Evolutionary conservation across 306 rosid species (phyloP), one percentile per base, ranked within the genome.

Genomic region (Quercus cerris): DNA sequence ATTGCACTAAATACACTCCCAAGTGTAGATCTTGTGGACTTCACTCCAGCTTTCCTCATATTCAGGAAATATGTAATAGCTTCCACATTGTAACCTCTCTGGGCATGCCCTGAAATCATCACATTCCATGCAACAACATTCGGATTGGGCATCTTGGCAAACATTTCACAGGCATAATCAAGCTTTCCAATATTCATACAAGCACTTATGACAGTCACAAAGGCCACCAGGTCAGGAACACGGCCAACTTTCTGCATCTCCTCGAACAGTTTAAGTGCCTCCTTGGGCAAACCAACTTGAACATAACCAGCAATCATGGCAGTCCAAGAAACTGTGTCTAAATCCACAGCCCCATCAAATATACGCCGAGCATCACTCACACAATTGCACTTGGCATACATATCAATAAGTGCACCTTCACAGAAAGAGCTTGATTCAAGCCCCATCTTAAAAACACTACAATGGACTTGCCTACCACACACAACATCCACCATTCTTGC

Each of bases 81-180:
- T 57, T 88, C 83, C 33, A 27, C 57, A 51, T 81, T 81, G 68
- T 5, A 78, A 35, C 91, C 97, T 70, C 77, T 90, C 85, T 88
- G 82, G 31, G 89, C 90, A 90, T 89, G 93, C 85, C 90, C 94
- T 31, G 97, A 92, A 84, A 93, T 93, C 93, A 93, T 93, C 76
- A 88, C 88, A 77, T 93, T 93, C 95, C 95, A 93, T 3, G 92
- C 98, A 71, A 94, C 94, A 80, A 88, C 89, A 88, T 90, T 88
- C 31, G 85, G 81, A 69, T 63, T 58, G 46, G 79, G 83, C 71
- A 87, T 87, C 84, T 81, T 87, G 38, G 68, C 25, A 73, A 94
- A 94, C 85, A 92, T 79, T 0, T 80, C 81, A 13, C 89, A 28
- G 0, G 94, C 94, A 20, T 86, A 81, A 44, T 75, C 68, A 17